phyloP scores from a whole-genome alignment of 768 basidiomycete genomes.

The Chalciporus chontae region DNA sequence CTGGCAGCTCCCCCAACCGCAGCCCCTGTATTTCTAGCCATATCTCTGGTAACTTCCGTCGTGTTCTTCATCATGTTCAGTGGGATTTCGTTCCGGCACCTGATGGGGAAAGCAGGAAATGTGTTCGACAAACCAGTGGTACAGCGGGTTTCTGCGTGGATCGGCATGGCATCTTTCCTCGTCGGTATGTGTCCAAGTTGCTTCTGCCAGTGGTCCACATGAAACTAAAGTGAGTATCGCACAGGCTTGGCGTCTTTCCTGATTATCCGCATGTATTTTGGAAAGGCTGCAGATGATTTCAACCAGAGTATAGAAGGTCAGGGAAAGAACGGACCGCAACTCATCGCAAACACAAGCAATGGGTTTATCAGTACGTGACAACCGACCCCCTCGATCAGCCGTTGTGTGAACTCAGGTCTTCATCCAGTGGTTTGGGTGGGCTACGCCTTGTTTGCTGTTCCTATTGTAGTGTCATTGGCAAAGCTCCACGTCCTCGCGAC shows the following conservation, averaged over 20 bases:
- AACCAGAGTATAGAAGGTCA: constrained; percentile 56
- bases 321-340: constrained; percentile 51
- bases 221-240: not conserved
- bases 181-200: constrained; percentile 43
- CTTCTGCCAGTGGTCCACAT: not conserved
- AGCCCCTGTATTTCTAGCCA: constrained; percentile 61
- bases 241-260: constrained; percentile 67
- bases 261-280: constrained; percentile 77
- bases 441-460: constrained; percentile 70
- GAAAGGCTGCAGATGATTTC: constrained; percentile 75
- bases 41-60: constrained; percentile 53
- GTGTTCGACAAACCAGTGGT: constrained; percentile 53
- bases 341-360: constrained; percentile 63
- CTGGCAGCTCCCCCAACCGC: constrained; percentile 58
- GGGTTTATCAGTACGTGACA: constrained; percentile 66
- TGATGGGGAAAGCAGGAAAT: constrained; percentile 51
- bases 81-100: constrained; percentile 61
- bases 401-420: not conserved
- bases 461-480: constrained; percentile 63
- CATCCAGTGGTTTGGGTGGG: constrained; percentile 72
- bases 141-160: constrained; percentile 64
- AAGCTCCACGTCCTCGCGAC: constrained; percentile 59
- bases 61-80: constrained; percentile 67
- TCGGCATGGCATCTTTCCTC: constrained; percentile 74
- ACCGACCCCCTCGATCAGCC: not conserved